phyloP scores from a whole-genome alignment of 83 land plant species.

The Diphasiastrum complanatum region DNA sequence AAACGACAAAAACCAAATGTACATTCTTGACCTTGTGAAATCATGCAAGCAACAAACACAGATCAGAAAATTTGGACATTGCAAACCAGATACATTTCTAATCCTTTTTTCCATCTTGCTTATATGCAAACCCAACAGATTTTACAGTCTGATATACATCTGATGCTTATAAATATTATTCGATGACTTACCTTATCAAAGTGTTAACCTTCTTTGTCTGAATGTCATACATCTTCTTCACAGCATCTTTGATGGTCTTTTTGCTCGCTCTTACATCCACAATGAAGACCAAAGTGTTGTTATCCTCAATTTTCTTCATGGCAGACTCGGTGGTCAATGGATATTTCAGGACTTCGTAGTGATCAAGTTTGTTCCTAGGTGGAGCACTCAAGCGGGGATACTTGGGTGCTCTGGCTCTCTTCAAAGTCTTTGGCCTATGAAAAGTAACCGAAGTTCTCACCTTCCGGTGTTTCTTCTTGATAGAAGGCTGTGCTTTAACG shows the following conservation, averaged over 20 bases:
- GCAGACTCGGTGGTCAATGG: conserved; percentile 63
- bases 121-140: too few relatives aligned
- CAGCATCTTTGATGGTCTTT: conserved; percentile 63
- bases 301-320: conserved; percentile 67
- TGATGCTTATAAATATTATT: too few relatives aligned
- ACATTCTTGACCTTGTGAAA: too few relatives aligned
- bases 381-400: conserved; percentile 58
- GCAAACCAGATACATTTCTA: too few relatives aligned
- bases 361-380: conserved; percentile 54
- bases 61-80: too few relatives aligned
- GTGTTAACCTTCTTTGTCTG: conserved; percentile 66
- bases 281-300: conserved; percentile 57
- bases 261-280: conserved; percentile 59
- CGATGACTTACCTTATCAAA: too few relatives aligned
- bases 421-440: conserved; percentile 53
- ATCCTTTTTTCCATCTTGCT: too few relatives aligned
- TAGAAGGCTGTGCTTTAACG: conserved; percentile 40
- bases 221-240: conserved; percentile 63
- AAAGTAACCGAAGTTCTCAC: conserved; percentile 55
- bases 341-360: conserved; percentile 55
- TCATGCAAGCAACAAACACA: too few relatives aligned
- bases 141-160: too few relatives aligned
- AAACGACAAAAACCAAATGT: too few relatives aligned
- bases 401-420: conserved; percentile 42
- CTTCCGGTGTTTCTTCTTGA: conserved; percentile 44